Evolutionary conservation across 495 filamentous ascomycete genomes (phyloP), one percentile per base, ranked within the genome.

Genomic region (Gamarada debralockiae): DNA sequence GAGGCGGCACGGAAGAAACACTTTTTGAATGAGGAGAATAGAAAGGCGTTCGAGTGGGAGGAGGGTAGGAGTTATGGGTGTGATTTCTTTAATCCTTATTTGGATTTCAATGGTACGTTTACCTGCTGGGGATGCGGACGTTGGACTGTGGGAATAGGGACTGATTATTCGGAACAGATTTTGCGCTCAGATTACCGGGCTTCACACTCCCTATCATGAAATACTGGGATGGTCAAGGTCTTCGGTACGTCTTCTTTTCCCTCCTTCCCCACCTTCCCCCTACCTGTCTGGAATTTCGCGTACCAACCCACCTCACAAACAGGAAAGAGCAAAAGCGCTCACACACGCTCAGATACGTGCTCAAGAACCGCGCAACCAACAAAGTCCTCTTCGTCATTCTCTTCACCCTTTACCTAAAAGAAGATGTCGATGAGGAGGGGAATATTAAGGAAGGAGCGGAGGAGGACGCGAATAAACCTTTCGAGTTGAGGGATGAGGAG

Each of bases 1-100:
- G 71, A 76, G 1, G 74, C 67, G 29, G 77, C 61, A 36, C 72
- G 89, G 36, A 82, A 76, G 70, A 85, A 80, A 58, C 79, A 78
- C 70, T 91, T 90, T 38, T 62, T 84, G 48, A 69, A 66, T 29
- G 67, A 72, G 14, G 70, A 63, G 0, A 77, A 66, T 34, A 78
- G 81, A 65, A 68, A 70, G 45, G 61, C 65, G 48, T 76, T 71
- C 69, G 57, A 67, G 42, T 82, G 73, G 61, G 69, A 72, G 59
- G 74, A 69, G 43, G 79, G 70, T 2, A 61, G 66, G 54, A 69
- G 76, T 42, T 96, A 95, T 66, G 68, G 73, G 23, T 77, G 80
- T 38, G 92, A 97, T 67, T 97, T 98, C 68, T 93, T 83, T 59
- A 97, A 96, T 63, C 82, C 84, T n/a, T 96, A 92, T 72, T 64